Base-by-base conservation (phyloP, 2,329 filamentous ascomycete species). In the Orbilia ellipsospora region DNA sequence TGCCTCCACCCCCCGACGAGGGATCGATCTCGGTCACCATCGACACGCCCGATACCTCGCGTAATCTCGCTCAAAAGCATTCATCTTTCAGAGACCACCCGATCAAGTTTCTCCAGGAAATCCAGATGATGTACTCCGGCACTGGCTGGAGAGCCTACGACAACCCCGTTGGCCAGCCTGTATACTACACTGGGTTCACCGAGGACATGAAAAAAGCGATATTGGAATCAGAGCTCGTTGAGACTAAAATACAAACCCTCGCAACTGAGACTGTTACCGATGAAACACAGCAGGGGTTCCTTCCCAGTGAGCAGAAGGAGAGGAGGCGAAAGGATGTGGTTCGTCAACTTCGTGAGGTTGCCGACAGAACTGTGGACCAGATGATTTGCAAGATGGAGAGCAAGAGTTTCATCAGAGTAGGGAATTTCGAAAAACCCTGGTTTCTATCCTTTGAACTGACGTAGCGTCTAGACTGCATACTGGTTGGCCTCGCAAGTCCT, bases 361-460 rank as follows among this genome's bases (percentile, higher is more conserved):
- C 92, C 2, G 92, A 95, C 77, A 90, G 90, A 78, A 90, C 95
- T 87, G 92, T 93, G 23, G 93, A 97, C 81, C 89, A 90, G 77
- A 98, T 99, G 95, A 97, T 99, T 77, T 98, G 94, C 87, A 99
- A 99, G 83, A 94, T 98, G 87, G 95, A 99, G 83, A 96, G 91
- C 85, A 96, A 94, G 81, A 85, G 88, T 1, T 98, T 98, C 81
- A 97, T 99, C 79, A 86, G 95, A 72, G 79, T 79, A 74, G 4
- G 48, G 12, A 51, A 61, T 56, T 50, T 23, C 36, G 50, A 20
- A 26, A 26, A 6, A 6, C 31, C 13, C 28, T 56, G 12, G 2
- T 28, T 31, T 15, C 15, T 1, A 45, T 12, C 16, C 36, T 12
- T 8, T 18, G 13, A 63, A 31, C 51, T 66, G 50, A 63, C 26